phyloP scores from a whole-genome alignment of 2,329 filamentous ascomycete genomes.

The Aspergillus sp. region DNA sequence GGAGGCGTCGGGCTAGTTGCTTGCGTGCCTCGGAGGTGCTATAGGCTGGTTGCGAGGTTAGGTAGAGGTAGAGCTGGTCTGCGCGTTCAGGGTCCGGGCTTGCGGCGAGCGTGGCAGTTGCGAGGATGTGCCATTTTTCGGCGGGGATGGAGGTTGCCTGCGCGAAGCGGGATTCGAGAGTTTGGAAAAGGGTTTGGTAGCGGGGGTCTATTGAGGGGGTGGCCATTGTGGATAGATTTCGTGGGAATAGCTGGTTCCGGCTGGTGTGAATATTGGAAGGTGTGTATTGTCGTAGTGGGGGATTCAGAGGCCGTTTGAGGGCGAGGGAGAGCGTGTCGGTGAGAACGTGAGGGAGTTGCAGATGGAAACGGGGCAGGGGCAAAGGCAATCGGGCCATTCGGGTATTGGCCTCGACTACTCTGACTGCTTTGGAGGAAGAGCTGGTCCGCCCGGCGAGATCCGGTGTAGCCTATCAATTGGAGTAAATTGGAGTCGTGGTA shows the following conservation, averaged over 20 bases:
- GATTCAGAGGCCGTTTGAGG: background rate
- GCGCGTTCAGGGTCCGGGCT: slow-evolving; percentile 53
- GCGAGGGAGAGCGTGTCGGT: background rate
- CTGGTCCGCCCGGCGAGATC: background rate
- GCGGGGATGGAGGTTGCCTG: slow-evolving; percentile 21
- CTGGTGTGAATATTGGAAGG: background rate
- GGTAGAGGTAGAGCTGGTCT: slow-evolving; percentile 56
- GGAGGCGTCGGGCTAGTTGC: slow-evolving; percentile 38
- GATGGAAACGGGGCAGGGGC: background rate
- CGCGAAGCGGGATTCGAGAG: slow-evolving; percentile 29
- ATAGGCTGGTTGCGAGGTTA: slow-evolving; percentile 52
- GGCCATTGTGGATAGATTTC: slow-evolving; percentile 14
- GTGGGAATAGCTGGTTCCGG: slow-evolving; percentile 9
- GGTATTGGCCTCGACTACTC: background rate
- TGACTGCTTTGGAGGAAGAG: background rate
- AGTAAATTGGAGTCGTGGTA: background rate
- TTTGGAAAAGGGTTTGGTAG: slow-evolving; percentile 29
- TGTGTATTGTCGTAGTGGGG: background rate
- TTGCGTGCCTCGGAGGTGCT: slow-evolving; percentile 30
- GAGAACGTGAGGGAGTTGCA: background rate
- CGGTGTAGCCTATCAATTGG: slow-evolving; percentile 1
- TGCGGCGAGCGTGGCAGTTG: slow-evolving; percentile 48
- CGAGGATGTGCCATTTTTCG: slow-evolving; percentile 36
- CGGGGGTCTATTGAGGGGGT: slow-evolving; percentile 25
- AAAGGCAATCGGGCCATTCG: background rate